Evolutionary conservation across 345 rosid species (phyloP).

Genomic region (Eucalyptus marginata): DNA sequence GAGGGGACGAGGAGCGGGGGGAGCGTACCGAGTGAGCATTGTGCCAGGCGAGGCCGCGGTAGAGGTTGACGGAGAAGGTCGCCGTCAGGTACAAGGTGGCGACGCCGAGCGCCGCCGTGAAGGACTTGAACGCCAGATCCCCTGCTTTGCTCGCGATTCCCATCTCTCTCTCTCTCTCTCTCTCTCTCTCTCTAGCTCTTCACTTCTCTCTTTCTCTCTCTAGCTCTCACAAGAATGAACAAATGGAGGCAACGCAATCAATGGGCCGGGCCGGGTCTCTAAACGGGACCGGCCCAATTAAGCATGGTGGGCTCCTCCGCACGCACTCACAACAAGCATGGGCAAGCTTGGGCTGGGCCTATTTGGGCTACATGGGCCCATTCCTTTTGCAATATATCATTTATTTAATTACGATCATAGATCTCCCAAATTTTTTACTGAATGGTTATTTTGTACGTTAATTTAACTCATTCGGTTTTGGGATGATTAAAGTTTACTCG

Average conservation of each 20-base stretch:
- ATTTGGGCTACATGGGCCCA: neutral
- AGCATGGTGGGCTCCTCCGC: neutral
- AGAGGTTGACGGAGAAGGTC: constrained; percentile 70
- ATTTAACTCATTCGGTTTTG: neutral
- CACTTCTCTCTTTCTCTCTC: neutral
- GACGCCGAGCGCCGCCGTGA: constrained; percentile 67
- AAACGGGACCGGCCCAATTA: neutral
- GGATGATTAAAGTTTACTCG: neutral
- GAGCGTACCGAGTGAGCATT: constrained; percentile 45
- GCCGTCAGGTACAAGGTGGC: constrained; percentile 64
- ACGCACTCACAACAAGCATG: neutral
- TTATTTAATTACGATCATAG: neutral
- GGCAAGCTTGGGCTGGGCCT: neutral
- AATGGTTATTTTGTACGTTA: neutral
- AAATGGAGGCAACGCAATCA: neutral
- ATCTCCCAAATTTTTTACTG: neutral
- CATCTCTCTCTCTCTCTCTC: constrained; percentile 4
- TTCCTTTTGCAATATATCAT: neutral
- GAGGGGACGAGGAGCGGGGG: neutral
- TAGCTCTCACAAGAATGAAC: neutral
- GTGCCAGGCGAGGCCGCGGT: constrained; percentile 74
- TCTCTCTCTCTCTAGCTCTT: neutral
- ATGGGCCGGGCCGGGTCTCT: neutral
- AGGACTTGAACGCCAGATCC: constrained; percentile 63
- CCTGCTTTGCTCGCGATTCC: constrained; percentile 46